phyloP scores from a whole-genome alignment of 2,329 filamentous ascomycete genomes.

The Pseudonectria foliicola region DNA sequence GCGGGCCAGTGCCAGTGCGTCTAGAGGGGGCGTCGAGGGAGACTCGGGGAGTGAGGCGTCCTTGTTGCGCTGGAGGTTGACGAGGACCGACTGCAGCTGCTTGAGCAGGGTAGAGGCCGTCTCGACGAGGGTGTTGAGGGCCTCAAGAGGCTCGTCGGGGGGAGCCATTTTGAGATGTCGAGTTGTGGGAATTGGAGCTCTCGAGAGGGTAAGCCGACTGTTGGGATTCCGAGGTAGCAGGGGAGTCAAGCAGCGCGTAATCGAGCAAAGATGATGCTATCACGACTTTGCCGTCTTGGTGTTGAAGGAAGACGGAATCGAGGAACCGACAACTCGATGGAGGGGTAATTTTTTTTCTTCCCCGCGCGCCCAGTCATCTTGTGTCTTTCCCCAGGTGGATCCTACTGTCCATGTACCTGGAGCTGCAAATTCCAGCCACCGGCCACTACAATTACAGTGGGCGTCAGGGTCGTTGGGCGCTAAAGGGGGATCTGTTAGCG shows the following conservation, averaged over 20 bases:
- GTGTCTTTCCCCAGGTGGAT: slow-evolving; percentile 1
- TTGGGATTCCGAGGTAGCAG: too few species aligned
- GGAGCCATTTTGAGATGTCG: not conserved
- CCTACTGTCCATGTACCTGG: too few species aligned
- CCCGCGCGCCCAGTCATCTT: slow-evolving; percentile 4
- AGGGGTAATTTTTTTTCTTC: slow-evolving; percentile 17
- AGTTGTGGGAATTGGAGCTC: too few species aligned
- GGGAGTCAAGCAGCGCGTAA: too few species aligned
- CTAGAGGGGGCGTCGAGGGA: slow-evolving; percentile 26
- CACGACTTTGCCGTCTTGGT: too few species aligned
- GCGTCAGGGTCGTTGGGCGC: too few species aligned
- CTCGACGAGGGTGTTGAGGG: slow-evolving; percentile 32
- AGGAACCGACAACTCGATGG: slow-evolving; percentile 7
- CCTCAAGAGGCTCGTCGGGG: not conserved
- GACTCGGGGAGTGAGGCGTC: slow-evolving; percentile 6
- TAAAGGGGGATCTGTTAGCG: too few species aligned
- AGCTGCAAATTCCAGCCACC: too few species aligned
- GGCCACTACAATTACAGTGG: too few species aligned
- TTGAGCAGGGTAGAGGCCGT: slow-evolving; percentile 32
- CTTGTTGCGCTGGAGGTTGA: slow-evolving; percentile 29
- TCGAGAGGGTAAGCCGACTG: too few species aligned
- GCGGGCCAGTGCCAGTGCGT: slow-evolving; percentile 61
- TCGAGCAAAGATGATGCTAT: too few species aligned
- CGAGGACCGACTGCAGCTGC: slow-evolving; percentile 36
- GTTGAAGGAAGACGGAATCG: not conserved